Percentiles rank a stretch among this genome's conserved stretches.
Conservation (phyloP, 192 early-diverging fungal species). For the Entophlyctis helioformis region DNA sequence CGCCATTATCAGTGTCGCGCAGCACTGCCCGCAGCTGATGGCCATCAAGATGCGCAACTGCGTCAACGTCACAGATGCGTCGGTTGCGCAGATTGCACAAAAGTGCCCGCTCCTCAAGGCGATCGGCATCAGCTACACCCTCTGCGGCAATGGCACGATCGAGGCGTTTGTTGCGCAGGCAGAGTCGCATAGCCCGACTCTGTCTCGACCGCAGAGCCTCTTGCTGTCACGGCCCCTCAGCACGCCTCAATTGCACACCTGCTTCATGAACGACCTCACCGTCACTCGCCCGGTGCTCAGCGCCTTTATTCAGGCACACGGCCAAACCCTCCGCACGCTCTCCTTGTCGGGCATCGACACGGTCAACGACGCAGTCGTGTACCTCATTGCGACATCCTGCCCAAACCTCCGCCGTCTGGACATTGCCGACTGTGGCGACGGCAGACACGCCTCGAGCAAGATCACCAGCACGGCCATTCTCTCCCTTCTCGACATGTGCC, state of each 20-base stretch:
- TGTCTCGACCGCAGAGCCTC: no score
- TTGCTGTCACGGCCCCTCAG: no score
- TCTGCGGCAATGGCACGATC: slow-evolving; percentile 5
- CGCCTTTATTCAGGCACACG: slow-evolving; percentile 1
- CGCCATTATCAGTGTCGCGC: slow-evolving; percentile 3
- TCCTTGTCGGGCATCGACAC: slow-evolving; percentile 6
- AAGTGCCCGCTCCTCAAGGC: slow-evolving; percentile 2
- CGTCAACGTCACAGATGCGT: slow-evolving; percentile 1
- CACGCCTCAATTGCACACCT: slow-evolving; percentile 12
- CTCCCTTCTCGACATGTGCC: background rate
- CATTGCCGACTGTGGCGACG: background rate
- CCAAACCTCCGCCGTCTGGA: slow-evolving; percentile 2
- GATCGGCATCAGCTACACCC: slow-evolving; percentile 12
- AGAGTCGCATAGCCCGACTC: no score
- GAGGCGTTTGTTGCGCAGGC: background rate
- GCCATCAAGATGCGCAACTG: slow-evolving; percentile 12
- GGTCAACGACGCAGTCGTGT: background rate
- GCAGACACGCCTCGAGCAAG: background rate
- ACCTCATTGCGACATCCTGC: background rate
- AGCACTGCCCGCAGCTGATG: background rate
- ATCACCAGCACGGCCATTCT: background rate
- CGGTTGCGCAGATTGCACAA: background rate
- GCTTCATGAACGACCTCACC: slow-evolving; percentile 13
- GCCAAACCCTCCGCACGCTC: slow-evolving; percentile 1
- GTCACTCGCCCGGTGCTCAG: slow-evolving; percentile 1